Base-by-base conservation (phyloP, 305 asterid species). In the Solanum hybrid region DNA sequence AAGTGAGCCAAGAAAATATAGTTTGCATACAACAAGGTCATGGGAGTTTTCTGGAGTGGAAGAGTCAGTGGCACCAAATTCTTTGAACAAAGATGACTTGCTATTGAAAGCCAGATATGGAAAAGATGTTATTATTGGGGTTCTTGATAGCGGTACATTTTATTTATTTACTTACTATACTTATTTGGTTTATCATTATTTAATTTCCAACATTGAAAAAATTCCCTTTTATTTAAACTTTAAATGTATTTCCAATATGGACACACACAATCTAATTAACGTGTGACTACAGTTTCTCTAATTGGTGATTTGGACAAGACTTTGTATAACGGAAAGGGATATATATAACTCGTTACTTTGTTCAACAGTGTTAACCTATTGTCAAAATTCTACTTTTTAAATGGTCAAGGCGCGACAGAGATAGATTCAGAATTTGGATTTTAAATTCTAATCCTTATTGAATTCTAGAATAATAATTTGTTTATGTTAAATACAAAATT, bases 11-110 rank as follows among this genome's bases (percentile, higher is more conserved):
- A 85, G 85, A 9, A 94, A 94, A 89, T 95, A 95, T 91, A 27
- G 90, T 6, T 82, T 95, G 93, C 98, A 96, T 79, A 97, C 99
- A 2, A 97, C 99, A 85, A 94, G 99, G 91, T 97, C 99, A 35
- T 97, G 99, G 99, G 98, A 93, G 45, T 97, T 97, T 80, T 89
- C 94, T 8, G 99, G 99, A 10, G 89, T 93, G 34, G 89, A 89
- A 82, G 94, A 90, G 89, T 4, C 86, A 7, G 19, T 35, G 4
- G 75, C 76, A 9, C 37, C 31, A 56, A 86, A 81, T 66, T 72
- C 77, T 35, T 13, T 42, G 78, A 92, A 92, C 27, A 91, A 90
- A 87, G 95, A 95, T 3, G 94, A 93, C 88, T 60, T 97, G 84
- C 89, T 95, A 87, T 27, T 93, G 11, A 94, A 95, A 91, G 93